phyloP scores from a whole-genome alignment of 75 land plant genomes.

The Chamaecyparis obtusa region DNA sequence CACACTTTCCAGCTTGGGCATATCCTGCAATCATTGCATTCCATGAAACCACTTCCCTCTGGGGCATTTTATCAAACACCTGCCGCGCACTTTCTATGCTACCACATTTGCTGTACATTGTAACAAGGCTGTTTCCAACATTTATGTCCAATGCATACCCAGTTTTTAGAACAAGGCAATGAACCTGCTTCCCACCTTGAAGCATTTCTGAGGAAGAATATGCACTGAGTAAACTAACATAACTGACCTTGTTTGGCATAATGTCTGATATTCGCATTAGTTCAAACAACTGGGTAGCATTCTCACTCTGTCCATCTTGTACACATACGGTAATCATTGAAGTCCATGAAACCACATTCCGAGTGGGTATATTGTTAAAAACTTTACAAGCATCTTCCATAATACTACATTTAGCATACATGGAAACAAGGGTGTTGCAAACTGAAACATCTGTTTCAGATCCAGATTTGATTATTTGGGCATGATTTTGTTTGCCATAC shows the following conservation, averaged over 20 bases:
- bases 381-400: slow-evolving; percentile 33
- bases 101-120: slow-evolving; percentile 48
- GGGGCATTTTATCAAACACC: slow-evolving; percentile 18
- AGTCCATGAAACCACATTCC: slow-evolving; percentile 52
- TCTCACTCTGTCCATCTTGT: slow-evolving; percentile 35
- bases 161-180: neutral
- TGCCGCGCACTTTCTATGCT: slow-evolving; percentile 23
- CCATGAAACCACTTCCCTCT: slow-evolving; percentile 19
- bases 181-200: slow-evolving; percentile 17
- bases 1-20: slow-evolving; percentile 12
- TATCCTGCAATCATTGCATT: slow-evolving; percentile 16
- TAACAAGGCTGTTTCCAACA: slow-evolving; percentile 11
- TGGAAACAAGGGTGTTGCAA: slow-evolving; percentile 45
- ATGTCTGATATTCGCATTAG: slow-evolving; percentile 23
- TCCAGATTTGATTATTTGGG: slow-evolving; percentile 2
- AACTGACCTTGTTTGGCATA: slow-evolving; percentile 32
- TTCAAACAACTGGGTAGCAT: slow-evolving; percentile 19
- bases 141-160: neutral
- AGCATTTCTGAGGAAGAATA: slow-evolving; percentile 41
- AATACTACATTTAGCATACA: slow-evolving; percentile 15
- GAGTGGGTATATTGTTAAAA: slow-evolving; percentile 38
- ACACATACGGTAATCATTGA: slow-evolving; percentile 43
- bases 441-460: slow-evolving; percentile 18
- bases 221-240: slow-evolving; percentile 39
- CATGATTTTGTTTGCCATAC: slow-evolving; percentile 34